Percentiles rank a stretch among this genome's conserved stretches.
These are phyloP conservation scores for Ensete ventricosum DNA, from an alignment of 176 grass and related monocot species.

Conservation along the genomic window DNA sequence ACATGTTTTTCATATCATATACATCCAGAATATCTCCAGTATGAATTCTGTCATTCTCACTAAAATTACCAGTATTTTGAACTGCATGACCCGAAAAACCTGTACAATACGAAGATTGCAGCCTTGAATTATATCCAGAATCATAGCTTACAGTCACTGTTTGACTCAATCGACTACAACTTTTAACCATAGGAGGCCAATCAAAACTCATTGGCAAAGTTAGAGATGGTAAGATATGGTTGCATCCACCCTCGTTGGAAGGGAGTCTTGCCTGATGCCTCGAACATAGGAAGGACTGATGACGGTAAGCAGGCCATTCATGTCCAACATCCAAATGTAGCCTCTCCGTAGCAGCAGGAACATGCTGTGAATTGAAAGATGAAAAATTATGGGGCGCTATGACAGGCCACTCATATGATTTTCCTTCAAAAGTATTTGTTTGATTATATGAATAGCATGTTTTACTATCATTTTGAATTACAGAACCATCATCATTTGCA, in stretches of 20 bases:
- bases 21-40: slow-evolving; percentile 28
- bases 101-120: slow-evolving; percentile 58
- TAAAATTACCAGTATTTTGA: slow-evolving; percentile 44
- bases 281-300: slow-evolving; percentile 50
- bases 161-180: slow-evolving; percentile 40
- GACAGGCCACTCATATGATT: slow-evolving; percentile 59
- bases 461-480: slow-evolving; percentile 41
- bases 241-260: slow-evolving; percentile 44
- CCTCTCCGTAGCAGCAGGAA: slow-evolving; percentile 55
- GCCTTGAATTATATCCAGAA: slow-evolving; percentile 44
- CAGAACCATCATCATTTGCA: slow-evolving; percentile 30
- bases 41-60: slow-evolving; percentile 47
- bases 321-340: slow-evolving; percentile 81
- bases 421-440: slow-evolving; percentile 45
- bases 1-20: slow-evolving; percentile 28
- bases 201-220: slow-evolving; percentile 83
- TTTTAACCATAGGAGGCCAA: slow-evolving; percentile 92
- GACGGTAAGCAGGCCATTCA: slow-evolving; percentile 53
- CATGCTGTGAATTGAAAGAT: slow-evolving; percentile 52
- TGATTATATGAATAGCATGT: slow-evolving; percentile 41
- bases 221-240: slow-evolving; percentile 49
- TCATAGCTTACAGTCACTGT: slow-evolving; percentile 58
- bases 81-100: slow-evolving; percentile 47
- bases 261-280: slow-evolving; percentile 51
- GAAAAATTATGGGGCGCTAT: slow-evolving; percentile 43